These are phyloP conservation scores for Cystobasidium tubakii DNA, from an alignment of 768 basidiomycete genomes.

Conservation along the genomic window DNA sequence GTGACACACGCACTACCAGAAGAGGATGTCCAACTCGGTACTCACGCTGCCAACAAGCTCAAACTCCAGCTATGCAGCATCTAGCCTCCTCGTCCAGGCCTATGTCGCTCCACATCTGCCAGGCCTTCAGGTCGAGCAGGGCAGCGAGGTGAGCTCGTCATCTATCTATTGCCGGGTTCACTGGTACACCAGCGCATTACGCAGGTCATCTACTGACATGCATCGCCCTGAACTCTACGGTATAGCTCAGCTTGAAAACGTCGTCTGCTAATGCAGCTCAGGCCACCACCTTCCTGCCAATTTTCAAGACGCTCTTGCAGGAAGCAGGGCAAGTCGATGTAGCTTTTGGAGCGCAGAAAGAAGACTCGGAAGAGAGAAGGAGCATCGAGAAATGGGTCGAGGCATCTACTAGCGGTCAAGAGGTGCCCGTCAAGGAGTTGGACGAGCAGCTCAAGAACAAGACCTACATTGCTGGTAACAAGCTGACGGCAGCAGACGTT, in stretches of 20 bases:
- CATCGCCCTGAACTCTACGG: neutral
- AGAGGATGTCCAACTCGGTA: neutral
- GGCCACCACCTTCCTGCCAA: constrained; percentile 21
- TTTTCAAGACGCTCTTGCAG: constrained; percentile 38
- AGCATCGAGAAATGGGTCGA: constrained; percentile 61
- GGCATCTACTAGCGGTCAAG: constrained; percentile 47
- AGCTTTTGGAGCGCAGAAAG: constrained; percentile 37
- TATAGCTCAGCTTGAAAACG: constrained; percentile 39
- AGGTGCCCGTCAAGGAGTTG: constrained; percentile 57
- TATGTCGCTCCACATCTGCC: constrained; percentile 5
- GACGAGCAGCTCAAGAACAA: constrained; percentile 65
- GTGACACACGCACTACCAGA: no score
- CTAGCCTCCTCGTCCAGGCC: constrained; percentile 19
- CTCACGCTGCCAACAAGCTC: neutral
- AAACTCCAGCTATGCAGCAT: constrained; percentile 4
- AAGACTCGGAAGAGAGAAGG: constrained; percentile 48
- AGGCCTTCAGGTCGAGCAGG: constrained; percentile 11
- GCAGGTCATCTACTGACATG: neutral
- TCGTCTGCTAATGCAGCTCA: constrained; percentile 26
- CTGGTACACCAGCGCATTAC: no score
- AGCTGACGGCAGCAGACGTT: constrained; percentile 81
- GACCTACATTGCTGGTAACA: constrained; percentile 79
- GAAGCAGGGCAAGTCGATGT: constrained; percentile 41
- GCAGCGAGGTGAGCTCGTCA: constrained; percentile 6
- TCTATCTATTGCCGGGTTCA: neutral